Evolutionary conservation across 2,329 filamentous ascomycete genomes (phyloP).

Genomic region (Neonectria sp.): DNA sequence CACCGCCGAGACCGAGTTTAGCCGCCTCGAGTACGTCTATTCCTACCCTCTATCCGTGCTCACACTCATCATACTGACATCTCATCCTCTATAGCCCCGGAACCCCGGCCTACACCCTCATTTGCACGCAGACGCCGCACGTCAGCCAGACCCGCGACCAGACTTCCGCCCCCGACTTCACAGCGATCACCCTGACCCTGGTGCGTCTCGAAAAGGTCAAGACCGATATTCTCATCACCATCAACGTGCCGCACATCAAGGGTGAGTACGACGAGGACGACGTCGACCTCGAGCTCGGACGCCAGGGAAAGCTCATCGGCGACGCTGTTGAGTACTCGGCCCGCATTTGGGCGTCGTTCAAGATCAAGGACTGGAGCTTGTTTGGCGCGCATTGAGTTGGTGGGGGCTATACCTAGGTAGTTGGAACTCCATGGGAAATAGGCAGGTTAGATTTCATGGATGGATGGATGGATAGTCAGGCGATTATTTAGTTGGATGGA

Average conservation of each 20-base stretch:
- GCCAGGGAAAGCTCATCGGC: slow-evolving; percentile 77
- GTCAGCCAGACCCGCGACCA: slow-evolving; percentile 52
- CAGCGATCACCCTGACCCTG: slow-evolving; percentile 83
- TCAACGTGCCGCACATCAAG: slow-evolving; percentile 89
- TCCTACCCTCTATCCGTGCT: not conserved
- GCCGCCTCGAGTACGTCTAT: slow-evolving; percentile 65
- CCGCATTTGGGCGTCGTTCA: slow-evolving; percentile 79
- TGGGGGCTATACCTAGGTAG: not conserved
- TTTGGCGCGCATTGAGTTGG: slow-evolving; percentile 64
- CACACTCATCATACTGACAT: slow-evolving; percentile 19
- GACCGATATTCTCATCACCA: slow-evolving; percentile 87
- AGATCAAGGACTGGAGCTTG: slow-evolving; percentile 85
- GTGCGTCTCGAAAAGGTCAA: slow-evolving; percentile 81
- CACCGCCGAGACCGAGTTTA: slow-evolving; percentile 73
- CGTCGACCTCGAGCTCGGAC: slow-evolving; percentile 76
- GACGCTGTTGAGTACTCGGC: slow-evolving; percentile 78
- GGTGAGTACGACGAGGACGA: slow-evolving; percentile 82
- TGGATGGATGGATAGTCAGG: not conserved
- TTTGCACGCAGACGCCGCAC: slow-evolving; percentile 73
- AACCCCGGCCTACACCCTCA: slow-evolving; percentile 77
- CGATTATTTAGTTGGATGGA: not conserved
- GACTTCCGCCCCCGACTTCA: slow-evolving; percentile 71
- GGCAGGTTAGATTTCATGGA: not conserved
- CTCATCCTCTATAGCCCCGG: slow-evolving; percentile 54
- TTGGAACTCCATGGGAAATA: not conserved